phyloP scores from a whole-genome alignment of 1,284 basidiomycete genomes.

The Xanthoconium separans region DNA sequence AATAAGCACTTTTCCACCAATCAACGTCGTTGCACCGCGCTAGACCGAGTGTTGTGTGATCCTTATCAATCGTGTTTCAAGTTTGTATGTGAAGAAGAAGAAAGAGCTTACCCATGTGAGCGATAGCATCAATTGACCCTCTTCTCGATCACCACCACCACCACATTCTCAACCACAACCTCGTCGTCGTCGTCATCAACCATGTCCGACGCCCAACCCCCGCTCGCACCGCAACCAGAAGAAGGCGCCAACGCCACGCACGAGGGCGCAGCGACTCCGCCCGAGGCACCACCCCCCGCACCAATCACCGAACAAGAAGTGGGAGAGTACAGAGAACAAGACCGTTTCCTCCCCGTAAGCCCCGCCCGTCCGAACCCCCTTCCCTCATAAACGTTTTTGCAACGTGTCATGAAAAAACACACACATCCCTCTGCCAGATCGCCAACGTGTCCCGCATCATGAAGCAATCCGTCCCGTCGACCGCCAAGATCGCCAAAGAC shows the following conservation, averaged over 20 bases:
- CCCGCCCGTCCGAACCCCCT: too few relatives aligned
- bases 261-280: slow-evolving; percentile 30
- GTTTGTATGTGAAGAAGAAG: background rate
- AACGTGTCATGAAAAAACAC: too few relatives aligned
- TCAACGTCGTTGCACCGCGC: slow-evolving; percentile 10
- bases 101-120: background rate
- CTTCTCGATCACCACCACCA: background rate
- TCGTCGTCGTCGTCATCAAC: slow-evolving; percentile 18
- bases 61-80: background rate
- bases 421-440: slow-evolving; percentile 68
- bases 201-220: slow-evolving; percentile 57
- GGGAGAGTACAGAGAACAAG: slow-evolving; percentile 89
- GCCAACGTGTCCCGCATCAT: slow-evolving; percentile 96
- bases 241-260: slow-evolving; percentile 42
- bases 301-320: slow-evolving; percentile 90
- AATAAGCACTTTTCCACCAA: slow-evolving; percentile 21
- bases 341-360: slow-evolving; percentile 81
- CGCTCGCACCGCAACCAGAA: slow-evolving; percentile 53
- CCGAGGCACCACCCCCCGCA: slow-evolving; percentile 54
- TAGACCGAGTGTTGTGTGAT: background rate
- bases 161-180: background rate
- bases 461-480: slow-evolving; percentile 85
- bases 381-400: too few relatives aligned
- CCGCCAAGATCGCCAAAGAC: slow-evolving; percentile 96
- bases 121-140: background rate